Conservation (phyloP, 345 rosid species). For the Euclidium syriacum region DNA sequence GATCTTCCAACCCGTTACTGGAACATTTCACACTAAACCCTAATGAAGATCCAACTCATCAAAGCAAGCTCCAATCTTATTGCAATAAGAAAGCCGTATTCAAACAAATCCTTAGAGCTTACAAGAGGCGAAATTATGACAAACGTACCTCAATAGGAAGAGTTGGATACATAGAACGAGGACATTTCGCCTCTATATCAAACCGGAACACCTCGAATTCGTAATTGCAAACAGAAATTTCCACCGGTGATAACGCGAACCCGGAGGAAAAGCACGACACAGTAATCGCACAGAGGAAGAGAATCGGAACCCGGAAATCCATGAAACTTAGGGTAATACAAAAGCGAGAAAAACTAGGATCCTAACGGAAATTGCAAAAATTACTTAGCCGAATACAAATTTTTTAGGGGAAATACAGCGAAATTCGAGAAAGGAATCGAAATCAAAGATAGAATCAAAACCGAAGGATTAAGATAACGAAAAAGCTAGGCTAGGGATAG, state of each 20-base stretch:
- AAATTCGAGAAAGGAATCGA: neutral
- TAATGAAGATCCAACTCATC: neutral
- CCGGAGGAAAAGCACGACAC: constrained; percentile 16
- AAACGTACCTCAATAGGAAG: constrained; percentile 60
- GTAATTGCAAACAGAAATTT: constrained; percentile 41
- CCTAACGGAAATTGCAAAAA: neutral
- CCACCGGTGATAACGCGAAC: constrained; percentile 22
- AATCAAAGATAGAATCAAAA: neutral
- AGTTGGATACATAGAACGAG: constrained; percentile 50
- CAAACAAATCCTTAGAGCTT: neutral
- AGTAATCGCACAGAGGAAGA: constrained; percentile 29
- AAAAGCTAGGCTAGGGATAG: neutral
- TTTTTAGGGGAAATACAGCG: neutral
- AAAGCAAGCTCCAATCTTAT: neutral
- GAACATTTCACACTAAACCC: neutral
- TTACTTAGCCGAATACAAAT: neutral
- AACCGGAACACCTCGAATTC: constrained; percentile 39
- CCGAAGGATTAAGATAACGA: neutral
- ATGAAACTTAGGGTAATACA: neutral
- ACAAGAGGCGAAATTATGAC: neutral
- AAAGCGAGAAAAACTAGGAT: constrained; percentile 2
- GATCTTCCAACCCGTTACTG: neutral
- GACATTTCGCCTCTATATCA: constrained; percentile 52
- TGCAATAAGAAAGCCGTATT: neutral
- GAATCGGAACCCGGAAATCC: constrained; percentile 25